These are phyloP conservation scores for Venturia carpophila DNA, from an alignment of 2,329 filamentous ascomycete species.

Conservation along the genomic window DNA sequence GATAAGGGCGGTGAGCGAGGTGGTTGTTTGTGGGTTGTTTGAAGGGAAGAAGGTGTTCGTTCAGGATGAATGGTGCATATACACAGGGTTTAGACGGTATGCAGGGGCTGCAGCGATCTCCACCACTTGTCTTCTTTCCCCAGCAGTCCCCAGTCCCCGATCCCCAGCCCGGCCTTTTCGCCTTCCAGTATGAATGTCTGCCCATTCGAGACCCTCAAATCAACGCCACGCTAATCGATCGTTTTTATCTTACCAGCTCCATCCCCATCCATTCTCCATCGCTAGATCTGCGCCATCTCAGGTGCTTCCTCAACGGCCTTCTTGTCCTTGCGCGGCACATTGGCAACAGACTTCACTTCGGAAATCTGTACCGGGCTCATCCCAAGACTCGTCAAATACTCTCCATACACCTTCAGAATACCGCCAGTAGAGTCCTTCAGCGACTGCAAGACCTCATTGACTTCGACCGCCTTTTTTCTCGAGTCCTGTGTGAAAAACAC, in stretches of 20 bases:
- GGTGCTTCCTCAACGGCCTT: constrained; percentile 23
- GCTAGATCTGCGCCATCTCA: constrained; percentile 13
- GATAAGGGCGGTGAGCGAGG: background rate
- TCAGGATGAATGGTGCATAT: constrained; percentile 1
- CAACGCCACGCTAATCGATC: too few relatives aligned
- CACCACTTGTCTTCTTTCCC: background rate
- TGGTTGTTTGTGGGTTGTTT: background rate
- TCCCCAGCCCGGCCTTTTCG: too few relatives aligned
- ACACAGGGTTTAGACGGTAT: background rate
- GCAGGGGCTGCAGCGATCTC: background rate
- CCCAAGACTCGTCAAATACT: constrained; percentile 63
- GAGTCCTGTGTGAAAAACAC: constrained; percentile 41
- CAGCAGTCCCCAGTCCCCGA: too few relatives aligned
- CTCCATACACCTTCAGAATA: constrained; percentile 63
- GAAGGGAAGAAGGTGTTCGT: background rate
- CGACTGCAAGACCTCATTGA: constrained; percentile 60
- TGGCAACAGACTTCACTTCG: constrained; percentile 56
- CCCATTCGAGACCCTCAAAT: too few relatives aligned
- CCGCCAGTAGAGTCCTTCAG: constrained; percentile 58
- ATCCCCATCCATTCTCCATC: too few relatives aligned
- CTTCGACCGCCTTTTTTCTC: constrained; percentile 47
- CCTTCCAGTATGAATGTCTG: too few relatives aligned
- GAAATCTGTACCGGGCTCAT: constrained; percentile 64
- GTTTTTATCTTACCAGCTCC: too few relatives aligned
- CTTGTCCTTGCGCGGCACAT: constrained; percentile 15